Base-by-base conservation (phyloP, 495 filamentous ascomycete genomes). In the Cercophora newfieldiana region DNA sequence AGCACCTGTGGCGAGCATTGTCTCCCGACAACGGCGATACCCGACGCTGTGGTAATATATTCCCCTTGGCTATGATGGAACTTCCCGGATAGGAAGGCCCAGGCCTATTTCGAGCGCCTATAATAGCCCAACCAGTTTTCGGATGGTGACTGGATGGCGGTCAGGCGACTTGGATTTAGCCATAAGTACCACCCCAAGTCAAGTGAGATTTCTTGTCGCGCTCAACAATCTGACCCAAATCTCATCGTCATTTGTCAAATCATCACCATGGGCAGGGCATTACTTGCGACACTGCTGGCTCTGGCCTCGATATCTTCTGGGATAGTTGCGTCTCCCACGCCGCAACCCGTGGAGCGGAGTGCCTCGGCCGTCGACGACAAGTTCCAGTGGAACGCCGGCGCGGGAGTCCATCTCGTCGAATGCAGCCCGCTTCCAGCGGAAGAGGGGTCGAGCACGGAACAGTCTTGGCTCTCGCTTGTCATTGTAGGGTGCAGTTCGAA, bases 401-500 rank as follows among this genome's bases (percentile, higher is more conserved):
- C 54, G 26, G 54, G 24, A 22, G 26, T 57, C 7, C 54, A 30
- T 18, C 54, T 57, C 54, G 54, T 57, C 26, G 54, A 57, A 22
- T 57, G 54, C 26, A 28, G 26, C 18, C 54, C 54, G 6, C 54
- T 22, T 1, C 21, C 22, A 10, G 18, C 54, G 14, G 18, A 19
- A 19, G 54, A 57, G 28, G 28, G 25, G 22, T 30, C 54, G 18
- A 18, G 5, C 18, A 2, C 54, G 26, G 26, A 44, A 14, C 12
- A 28, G 19, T 28, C 26, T 30, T 57, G 54, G 54, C 54, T 57
- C 25, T 57, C 54, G 24, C 54, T 57, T 30, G 54, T 57, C 26
- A 57, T 57, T 30, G 54, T 57, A 25, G 30, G 54, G 16, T 14
- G 7, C 54, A 6, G n/a, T 30, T 25, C 7, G 16, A 12, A 22